Evolutionary conservation across 192 early-diverging fungal species (phyloP), one percentile per base, ranked within the genome.

Genomic region (Chytriomyces sp.): DNA sequence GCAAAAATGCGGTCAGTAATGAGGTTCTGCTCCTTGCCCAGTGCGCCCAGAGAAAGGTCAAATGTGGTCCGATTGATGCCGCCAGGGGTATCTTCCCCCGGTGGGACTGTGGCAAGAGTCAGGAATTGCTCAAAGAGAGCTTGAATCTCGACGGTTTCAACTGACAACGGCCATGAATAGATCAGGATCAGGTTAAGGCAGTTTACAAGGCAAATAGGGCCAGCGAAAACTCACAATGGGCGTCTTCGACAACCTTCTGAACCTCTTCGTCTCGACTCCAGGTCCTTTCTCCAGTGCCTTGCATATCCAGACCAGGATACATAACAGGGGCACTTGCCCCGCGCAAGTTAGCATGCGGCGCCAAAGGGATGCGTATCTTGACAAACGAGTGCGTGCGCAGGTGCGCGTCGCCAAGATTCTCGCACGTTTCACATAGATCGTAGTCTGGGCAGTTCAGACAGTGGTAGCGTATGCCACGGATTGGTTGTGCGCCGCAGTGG

Each of bases 361-460:
- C 94, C 31, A 96, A 85, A 0, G 96, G 93, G 66, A 99, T 89
- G 5, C 91, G 72, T 54, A 99, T 94, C 70, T 98, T 96, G 49
- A 96, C 81, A 79, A 97, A 91, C 2, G 92, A 82, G 60, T 99
- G 96, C 14, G 94, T 92, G 28, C 82, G 79, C 39, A 77, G 64
- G 74, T 99, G 96, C 0, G 83, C 83, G 34, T 93, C 88, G 4
- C 78, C 79, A 4, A 91, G 91, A 59, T 59, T 70, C 74, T 99
- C 96, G 79, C 97, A 99, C 3, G 83, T 75, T 64, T 94, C 92
- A 77, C 97, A 99, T 14, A 99, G 77, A 82, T 99, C 97, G 70
- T 87, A 93, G 61, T 95, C 93, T 44, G 92, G 85, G 68, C 97
- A 99, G 64, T 98, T 95, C 36, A 92, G 90, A 73, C 97, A 99